Percentiles rank a stretch among this genome's conserved stretches.
phyloP scores from a whole-genome alignment of 306 rosid species.

The Rubus parviflorus region DNA sequence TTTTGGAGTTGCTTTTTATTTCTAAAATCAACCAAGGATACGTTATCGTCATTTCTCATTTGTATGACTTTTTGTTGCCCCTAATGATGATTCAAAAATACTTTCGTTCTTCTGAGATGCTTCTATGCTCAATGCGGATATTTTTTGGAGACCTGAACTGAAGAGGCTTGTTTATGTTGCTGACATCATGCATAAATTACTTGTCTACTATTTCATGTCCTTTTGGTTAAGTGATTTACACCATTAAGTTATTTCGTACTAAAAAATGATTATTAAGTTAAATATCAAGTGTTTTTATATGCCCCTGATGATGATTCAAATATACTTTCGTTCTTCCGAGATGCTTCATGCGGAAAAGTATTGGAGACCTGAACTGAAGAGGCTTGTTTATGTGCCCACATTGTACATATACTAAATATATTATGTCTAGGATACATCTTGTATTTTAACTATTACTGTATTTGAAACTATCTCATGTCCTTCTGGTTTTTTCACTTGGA shows the following conservation, averaged over 20 bases:
- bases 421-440: neutral
- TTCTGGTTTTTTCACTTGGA: no score
- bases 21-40: neutral
- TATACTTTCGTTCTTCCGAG: constrained; percentile 13
- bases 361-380: constrained; percentile 96
- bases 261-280: no score
- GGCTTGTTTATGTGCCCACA: constrained; percentile 20
- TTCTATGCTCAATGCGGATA: constrained; percentile 43
- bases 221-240: neutral
- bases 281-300: neutral
- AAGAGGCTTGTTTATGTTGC: constrained; percentile 43
- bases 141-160: constrained; percentile 85
- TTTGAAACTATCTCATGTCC: neutral
- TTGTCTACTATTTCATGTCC: neutral
- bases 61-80: neutral
- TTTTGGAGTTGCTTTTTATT: neutral
- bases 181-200: neutral
- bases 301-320: constrained; percentile 16
- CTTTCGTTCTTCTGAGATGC: constrained; percentile 24
- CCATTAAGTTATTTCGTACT: no score
- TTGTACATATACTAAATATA: neutral
- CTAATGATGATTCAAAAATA: constrained; percentile 14
- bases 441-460: neutral
- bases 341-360: constrained; percentile 43
- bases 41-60: neutral